A percentile compares a stretch with the other conserved stretches of the same genome.
Evolutionary conservation across 352 stramenopile species (phyloP).

Genomic region (Pythium utonaiense): DNA sequence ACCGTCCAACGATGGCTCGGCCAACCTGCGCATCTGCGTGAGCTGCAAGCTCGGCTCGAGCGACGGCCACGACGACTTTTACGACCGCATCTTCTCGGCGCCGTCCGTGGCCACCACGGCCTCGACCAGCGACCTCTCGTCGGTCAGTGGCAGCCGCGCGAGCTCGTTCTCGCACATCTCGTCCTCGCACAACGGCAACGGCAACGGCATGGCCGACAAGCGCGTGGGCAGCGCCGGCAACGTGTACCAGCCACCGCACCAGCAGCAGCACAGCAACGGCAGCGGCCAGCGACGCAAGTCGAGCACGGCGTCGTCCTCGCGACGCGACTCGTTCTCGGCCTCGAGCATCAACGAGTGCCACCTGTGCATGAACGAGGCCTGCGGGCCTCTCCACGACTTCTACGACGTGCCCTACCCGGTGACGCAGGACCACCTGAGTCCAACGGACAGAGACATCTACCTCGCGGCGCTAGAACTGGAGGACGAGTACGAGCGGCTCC

Average conservation of each 20-base stretch:
- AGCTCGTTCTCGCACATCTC: constrained; percentile 29
- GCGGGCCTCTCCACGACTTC: constrained; percentile 46
- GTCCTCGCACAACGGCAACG: constrained; percentile 1
- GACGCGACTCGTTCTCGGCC: constrained; percentile 38
- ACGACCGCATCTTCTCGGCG: constrained; percentile 61
- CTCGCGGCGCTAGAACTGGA: constrained; percentile 43
- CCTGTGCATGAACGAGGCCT: constrained; percentile 61
- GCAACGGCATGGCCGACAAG: constrained; percentile 12
- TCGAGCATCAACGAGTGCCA: constrained; percentile 31
- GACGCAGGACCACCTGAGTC: constrained; percentile 44
- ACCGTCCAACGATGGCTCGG: constrained; percentile 41
- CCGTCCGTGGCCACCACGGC: constrained; percentile 25
- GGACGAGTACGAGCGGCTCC: constrained; percentile 52
- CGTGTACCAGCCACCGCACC: constrained; percentile 4
- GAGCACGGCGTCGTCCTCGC: constrained; percentile 32
- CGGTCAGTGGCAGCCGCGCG: constrained; percentile 7
- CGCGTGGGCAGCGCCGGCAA: constrained; percentile 17
- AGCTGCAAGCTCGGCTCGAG: constrained; percentile 70
- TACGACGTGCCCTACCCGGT: constrained; percentile 61
- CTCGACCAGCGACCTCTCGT: constrained; percentile 22
- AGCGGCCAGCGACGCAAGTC: constrained; percentile 39
- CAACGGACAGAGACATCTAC: constrained; percentile 47
- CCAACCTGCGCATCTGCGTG: constrained; percentile 67
- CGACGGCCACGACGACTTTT: constrained; percentile 45
- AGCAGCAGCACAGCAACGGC: background rate